phyloP scores from a whole-genome alignment of 2,329 filamentous ascomycete species.

The Metarhizium brunneum region DNA sequence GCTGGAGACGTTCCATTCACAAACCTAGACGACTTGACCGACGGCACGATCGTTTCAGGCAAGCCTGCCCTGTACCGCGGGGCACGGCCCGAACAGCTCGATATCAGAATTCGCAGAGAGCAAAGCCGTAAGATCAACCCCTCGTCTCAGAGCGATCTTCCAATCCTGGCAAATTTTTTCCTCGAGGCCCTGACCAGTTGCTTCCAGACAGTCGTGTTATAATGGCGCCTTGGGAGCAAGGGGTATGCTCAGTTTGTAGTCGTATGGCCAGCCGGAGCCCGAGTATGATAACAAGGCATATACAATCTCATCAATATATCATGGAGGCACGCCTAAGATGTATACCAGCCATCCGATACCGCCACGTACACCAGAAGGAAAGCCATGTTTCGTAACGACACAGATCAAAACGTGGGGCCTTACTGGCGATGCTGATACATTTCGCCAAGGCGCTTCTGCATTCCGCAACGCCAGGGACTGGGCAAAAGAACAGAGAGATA shows the following conservation, averaged over 20 bases:
- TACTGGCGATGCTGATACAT: neutral
- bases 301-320: neutral
- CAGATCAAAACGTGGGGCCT: neutral
- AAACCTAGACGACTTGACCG: neutral
- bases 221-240: constrained; percentile 25
- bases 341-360: constrained; percentile 1
- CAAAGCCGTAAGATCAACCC: constrained; percentile 18
- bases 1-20: neutral
- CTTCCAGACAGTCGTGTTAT: constrained; percentile 22
- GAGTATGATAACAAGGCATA: constrained; percentile 4
- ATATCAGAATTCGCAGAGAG: constrained; percentile 12
- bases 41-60: constrained; percentile 4
- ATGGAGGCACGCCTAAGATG: neutral
- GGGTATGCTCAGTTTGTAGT: constrained; percentile 24
- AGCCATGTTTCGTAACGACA: neutral
- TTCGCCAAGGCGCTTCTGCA: constrained; percentile 1
- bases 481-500: constrained; percentile 1
- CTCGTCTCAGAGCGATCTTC: constrained; percentile 19
- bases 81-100: constrained; percentile 16
- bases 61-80: constrained; percentile 18
- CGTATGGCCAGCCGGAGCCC: constrained; percentile 12
- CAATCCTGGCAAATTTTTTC: constrained; percentile 29
- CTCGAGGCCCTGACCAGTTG: constrained; percentile 24
- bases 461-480: constrained; percentile 3
- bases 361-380: neutral